Percentiles rank a stretch among this genome's conserved stretches.
Conservation (phyloP, 495 filamentous ascomycete genomes). For the Filosporella fistucella region DNA sequence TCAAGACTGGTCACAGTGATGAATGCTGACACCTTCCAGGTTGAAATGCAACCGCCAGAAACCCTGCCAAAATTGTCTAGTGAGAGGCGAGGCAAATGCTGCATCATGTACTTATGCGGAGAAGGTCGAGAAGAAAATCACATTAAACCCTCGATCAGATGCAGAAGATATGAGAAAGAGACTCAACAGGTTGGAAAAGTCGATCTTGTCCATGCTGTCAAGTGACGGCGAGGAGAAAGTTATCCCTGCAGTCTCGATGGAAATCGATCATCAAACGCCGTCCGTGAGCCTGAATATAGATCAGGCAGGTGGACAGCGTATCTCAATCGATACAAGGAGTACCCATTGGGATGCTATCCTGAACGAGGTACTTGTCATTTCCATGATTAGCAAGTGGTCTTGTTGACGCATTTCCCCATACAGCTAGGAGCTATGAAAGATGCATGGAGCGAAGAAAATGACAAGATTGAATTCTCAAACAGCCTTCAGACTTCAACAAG, state of each 20-base stretch:
- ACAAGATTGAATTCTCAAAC: slow-evolving; percentile 16
- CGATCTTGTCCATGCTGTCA: slow-evolving; percentile 45
- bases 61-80: slow-evolving; percentile 33
- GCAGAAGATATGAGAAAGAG: slow-evolving; percentile 39
- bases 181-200: slow-evolving; percentile 46
- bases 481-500: slow-evolving; percentile 16
- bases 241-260: background rate
- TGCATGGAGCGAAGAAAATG: slow-evolving; percentile 30
- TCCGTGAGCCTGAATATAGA: slow-evolving; percentile 9
- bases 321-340: slow-evolving; percentile 23
- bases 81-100: slow-evolving; percentile 30
- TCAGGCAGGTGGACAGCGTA: slow-evolving; percentile 19
- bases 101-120: slow-evolving; percentile 43
- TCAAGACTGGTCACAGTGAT: too few relatives aligned
- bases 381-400: background rate
- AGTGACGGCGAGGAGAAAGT: slow-evolving; percentile 9
- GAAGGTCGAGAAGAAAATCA: slow-evolving; percentile 36
- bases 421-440: slow-evolving; percentile 27
- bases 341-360: slow-evolving; percentile 47
- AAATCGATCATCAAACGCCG: slow-evolving; percentile 5
- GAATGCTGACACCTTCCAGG: slow-evolving; percentile 9
- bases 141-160: slow-evolving; percentile 24
- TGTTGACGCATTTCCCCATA: slow-evolving; percentile 5
- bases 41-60: slow-evolving; percentile 25
- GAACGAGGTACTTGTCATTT: slow-evolving; percentile 31